phyloP scores from a whole-genome alignment of 2,329 filamentous ascomycete species.

The Colletotrichum sp. region DNA sequence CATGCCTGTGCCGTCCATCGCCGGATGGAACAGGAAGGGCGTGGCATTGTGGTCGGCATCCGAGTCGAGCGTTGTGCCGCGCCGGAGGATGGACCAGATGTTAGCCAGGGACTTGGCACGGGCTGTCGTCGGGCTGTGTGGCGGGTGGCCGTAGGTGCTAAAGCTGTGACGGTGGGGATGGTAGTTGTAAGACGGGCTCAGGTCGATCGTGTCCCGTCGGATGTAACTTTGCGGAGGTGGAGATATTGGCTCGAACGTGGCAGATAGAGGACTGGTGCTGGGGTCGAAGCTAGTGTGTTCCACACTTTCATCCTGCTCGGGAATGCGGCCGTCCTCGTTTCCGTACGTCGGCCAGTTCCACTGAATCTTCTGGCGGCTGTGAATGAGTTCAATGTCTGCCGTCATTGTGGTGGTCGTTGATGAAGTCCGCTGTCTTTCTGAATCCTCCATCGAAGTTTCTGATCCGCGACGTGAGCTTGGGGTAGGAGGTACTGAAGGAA shows the following conservation, averaged over 20 bases:
- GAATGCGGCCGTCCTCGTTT: constrained; percentile 2
- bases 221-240: constrained; percentile 16
- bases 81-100: constrained; percentile 28
- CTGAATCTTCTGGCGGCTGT: constrained; percentile 16
- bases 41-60: constrained; percentile 15
- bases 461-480: constrained; percentile 26
- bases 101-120: constrained; percentile 27
- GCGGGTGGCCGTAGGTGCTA: constrained; percentile 8
- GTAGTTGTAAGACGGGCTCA: background rate
- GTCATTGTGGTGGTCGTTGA: constrained; percentile 10
- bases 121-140: constrained; percentile 10
- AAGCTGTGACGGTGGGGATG: background rate
- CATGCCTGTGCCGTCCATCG: constrained; percentile 31
- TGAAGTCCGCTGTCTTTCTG: constrained; percentile 8
- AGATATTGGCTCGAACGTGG: constrained; percentile 11
- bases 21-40: constrained; percentile 19
- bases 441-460: constrained; percentile 16
- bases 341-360: constrained; percentile 23
- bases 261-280: constrained; percentile 7
- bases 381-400: constrained; percentile 12
- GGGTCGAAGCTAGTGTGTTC: background rate
- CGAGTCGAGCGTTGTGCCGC: constrained; percentile 17
- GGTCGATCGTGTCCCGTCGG: constrained; percentile 13
- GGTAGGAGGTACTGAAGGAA: constrained; percentile 28
- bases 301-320: background rate